A percentile compares a stretch with the other conserved stretches of the same genome.
These are phyloP conservation scores for Vitis hybrid DNA, from an alignment of 177 flowering plant species.

Conservation along the genomic window DNA sequence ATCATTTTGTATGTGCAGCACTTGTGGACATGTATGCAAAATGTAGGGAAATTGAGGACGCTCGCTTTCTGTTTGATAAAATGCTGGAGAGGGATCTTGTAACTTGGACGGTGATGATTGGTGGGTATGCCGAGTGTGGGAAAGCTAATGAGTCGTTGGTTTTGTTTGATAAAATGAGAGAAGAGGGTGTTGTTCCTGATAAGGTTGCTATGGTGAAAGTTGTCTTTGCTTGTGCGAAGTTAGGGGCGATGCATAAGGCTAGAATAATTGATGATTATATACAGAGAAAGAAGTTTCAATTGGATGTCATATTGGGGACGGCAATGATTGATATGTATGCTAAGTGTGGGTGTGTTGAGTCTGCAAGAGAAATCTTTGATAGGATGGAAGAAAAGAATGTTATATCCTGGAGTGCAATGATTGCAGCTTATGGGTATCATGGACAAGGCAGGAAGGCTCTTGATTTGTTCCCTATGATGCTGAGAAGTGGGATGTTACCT, in stretches of 20 bases:
- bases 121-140: conserved; percentile 41
- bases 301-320: conserved; percentile 49
- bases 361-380: conserved; percentile 46
- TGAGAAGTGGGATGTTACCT: conserved; percentile 35
- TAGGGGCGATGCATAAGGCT: conserved; percentile 48
- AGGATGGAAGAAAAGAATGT: conserved; percentile 38
- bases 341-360: conserved; percentile 51
- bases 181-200: conserved; percentile 37
- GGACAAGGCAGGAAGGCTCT: conserved; percentile 49
- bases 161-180: conserved; percentile 46
- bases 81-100: conserved; percentile 41
- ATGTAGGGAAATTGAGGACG: conserved; percentile 31
- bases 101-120: conserved; percentile 55
- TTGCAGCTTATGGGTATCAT: conserved; percentile 51
- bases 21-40: conserved; percentile 48
- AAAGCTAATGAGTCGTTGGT: conserved; percentile 35
- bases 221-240: conserved; percentile 50
- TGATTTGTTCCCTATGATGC: conserved; percentile 44
- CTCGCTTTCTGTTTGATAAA: conserved; percentile 36
- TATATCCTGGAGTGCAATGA: conserved; percentile 56
- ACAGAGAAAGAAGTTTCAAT: conserved; percentile 17
- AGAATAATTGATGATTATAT: conserved; percentile 33
- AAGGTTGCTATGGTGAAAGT: conserved; percentile 46
- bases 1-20: conserved; percentile 35
- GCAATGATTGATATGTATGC: conserved; percentile 65